Conservation (phyloP, 352 stramenopile genomes). For the Phytopythium helicoides region DNA sequence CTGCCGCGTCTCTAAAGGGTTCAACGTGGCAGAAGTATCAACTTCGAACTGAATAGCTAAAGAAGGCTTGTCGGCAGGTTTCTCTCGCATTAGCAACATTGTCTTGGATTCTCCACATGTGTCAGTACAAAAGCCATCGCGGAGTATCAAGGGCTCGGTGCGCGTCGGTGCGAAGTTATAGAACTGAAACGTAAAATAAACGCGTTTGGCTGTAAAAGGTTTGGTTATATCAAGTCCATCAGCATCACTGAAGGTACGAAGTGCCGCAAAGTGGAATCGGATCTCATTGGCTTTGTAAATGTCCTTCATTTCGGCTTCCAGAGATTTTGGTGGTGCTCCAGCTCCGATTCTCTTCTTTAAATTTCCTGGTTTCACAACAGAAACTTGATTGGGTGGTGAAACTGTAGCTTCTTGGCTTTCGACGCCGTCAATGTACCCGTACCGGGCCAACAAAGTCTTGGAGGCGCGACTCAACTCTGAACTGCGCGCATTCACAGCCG, state of each 20-base stretch:
- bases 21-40: conserved; percentile 53
- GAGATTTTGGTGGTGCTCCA: conserved; percentile 23
- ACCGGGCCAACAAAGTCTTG: conserved; percentile 77
- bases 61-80: conserved; percentile 55
- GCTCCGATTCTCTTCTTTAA: conserved; percentile 7
- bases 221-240: neutral
- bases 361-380: conserved; percentile 6
- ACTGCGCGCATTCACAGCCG: conserved; percentile 9
- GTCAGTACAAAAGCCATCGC: conserved; percentile 45
- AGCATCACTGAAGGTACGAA: conserved; percentile 22
- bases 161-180: conserved; percentile 87
- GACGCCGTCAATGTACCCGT: conserved; percentile 79
- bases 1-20: conserved; percentile 59
- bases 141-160: conserved; percentile 78
- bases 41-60: conserved; percentile 76
- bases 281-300: conserved; percentile 82
- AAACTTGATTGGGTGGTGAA: conserved; percentile 20
- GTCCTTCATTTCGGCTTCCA: conserved; percentile 79
- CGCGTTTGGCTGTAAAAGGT: conserved; percentile 15
- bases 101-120: conserved; percentile 28
- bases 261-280: conserved; percentile 90
- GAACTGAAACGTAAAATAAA: conserved; percentile 94
- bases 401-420: conserved; percentile 15
- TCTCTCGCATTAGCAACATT: conserved; percentile 66
- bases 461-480: conserved; percentile 79